Percentiles rank a stretch among this genome's conserved stretches.
Evolutionary conservation across 179 eudicot species (phyloP).

Genomic region (Vitellaria paradoxa): DNA sequence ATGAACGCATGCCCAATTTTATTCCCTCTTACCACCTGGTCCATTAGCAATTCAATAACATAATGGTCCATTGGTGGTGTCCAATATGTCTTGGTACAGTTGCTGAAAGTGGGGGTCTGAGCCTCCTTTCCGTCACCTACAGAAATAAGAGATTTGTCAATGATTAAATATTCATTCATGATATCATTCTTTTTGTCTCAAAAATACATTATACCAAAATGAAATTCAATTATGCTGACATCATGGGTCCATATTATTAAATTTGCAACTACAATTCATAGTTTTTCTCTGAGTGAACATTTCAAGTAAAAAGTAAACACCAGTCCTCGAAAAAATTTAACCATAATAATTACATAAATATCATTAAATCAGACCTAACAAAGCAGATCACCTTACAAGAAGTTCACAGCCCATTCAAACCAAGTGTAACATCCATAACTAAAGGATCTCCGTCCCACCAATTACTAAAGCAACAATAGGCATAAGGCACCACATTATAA

Average conservation of each 20-base stretch:
- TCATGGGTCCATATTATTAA: background rate
- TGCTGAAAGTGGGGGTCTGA: slow-evolving; percentile 7
- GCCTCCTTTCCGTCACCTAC: slow-evolving; percentile 11
- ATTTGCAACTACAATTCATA: background rate
- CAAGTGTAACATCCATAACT: background rate
- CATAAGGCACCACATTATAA: background rate
- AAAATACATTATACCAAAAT: background rate
- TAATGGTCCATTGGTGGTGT: slow-evolving; percentile 28
- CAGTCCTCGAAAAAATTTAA: no score
- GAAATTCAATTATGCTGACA: background rate
- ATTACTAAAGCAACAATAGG: background rate
- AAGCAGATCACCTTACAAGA: background rate
- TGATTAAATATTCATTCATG: background rate
- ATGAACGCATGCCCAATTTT: slow-evolving; percentile 25
- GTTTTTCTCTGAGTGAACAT: background rate
- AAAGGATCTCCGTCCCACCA: slow-evolving; percentile 1
- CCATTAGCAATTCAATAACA: slow-evolving; percentile 27
- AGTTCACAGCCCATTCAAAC: no score
- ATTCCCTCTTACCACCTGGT: slow-evolving; percentile 29
- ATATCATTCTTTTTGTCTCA: no score
- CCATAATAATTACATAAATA: background rate
- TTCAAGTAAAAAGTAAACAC: background rate
- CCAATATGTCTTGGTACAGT: slow-evolving; percentile 25
- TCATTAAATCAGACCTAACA: background rate
- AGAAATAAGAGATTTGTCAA: background rate